These are phyloP conservation scores for Glarea lozoyensis DNA, from an alignment of 495 filamentous ascomycete genomes.

Conservation along the genomic window DNA sequence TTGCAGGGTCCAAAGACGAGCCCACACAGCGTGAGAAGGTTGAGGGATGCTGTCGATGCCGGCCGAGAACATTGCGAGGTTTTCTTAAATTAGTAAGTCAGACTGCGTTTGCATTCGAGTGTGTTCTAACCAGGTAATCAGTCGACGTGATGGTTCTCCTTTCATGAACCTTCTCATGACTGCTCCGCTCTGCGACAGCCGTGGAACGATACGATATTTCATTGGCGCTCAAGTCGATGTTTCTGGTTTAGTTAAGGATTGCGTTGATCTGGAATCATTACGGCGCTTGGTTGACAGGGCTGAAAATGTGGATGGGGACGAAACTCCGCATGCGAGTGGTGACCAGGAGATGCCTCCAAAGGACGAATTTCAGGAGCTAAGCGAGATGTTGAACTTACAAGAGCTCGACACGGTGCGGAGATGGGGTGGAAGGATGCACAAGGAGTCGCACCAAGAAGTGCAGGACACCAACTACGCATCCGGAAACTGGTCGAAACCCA, in stretches of 20 bases:
- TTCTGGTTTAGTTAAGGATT: slow-evolving; percentile 47
- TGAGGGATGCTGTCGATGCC: slow-evolving; percentile 44
- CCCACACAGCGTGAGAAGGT: slow-evolving; percentile 38
- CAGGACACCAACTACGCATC: slow-evolving; percentile 20
- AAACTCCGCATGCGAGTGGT: slow-evolving; percentile 16
- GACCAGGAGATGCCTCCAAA: slow-evolving; percentile 16
- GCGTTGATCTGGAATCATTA: slow-evolving; percentile 46
- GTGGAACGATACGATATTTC: slow-evolving; percentile 48
- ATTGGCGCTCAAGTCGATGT: slow-evolving; percentile 58
- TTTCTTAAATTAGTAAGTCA: slow-evolving; percentile 57
- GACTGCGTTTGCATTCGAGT: slow-evolving; percentile 34
- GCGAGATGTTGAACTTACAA: slow-evolving; percentile 50
- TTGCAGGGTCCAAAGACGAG: slow-evolving; percentile 53
- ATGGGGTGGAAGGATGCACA: slow-evolving; percentile 47
- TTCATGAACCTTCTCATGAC: slow-evolving; percentile 64
- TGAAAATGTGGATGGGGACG: slow-evolving; percentile 16
- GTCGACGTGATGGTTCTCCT: slow-evolving; percentile 49
- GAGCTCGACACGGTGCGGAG: slow-evolving; percentile 50
- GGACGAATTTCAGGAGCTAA: slow-evolving; percentile 40
- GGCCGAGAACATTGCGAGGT: slow-evolving; percentile 59
- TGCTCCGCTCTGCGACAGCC: slow-evolving; percentile 52
- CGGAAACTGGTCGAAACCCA: slow-evolving; percentile 27
- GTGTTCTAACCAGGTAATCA: slow-evolving; percentile 6
- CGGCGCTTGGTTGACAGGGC: slow-evolving; percentile 30
- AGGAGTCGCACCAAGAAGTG: slow-evolving; percentile 34